Evolutionary conservation across 768 basidiomycete species (phyloP), one percentile per base, ranked within the genome.

Genomic region (Collybia nuda): DNA sequence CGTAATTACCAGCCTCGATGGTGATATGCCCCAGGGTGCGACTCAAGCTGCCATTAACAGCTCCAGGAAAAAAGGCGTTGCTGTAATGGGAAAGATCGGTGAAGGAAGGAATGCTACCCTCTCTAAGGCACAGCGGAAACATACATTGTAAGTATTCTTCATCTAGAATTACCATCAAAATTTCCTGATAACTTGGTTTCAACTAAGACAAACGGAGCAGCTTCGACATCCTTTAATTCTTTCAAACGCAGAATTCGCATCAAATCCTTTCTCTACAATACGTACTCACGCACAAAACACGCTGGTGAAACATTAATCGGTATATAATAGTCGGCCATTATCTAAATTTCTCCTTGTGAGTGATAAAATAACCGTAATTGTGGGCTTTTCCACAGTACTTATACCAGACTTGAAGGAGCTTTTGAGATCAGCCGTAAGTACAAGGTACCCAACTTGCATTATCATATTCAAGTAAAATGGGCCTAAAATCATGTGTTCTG

Each of bases 201-300:
- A 39, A 47, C 51, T 9, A 60, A 92, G 90, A 17, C 72, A 85
- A 64, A 55, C 77, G 54, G 90, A 93, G 63, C 79, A 75, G 47
- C 69, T 87, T 22, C 76, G 90, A 52, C 83, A 86, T 51, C 88
- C 88, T 8, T 68, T 85, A 54, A 83, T 92, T 36, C 72, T 87
- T 24, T 73, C 81, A 18, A 85, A 84, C 58, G 75, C 85, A 5
- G 77, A 80, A 35, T 92, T 84, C 60, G 66, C 80, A 8, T 67
- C 77, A 26, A 86, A 85, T 59, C 90, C 90, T 1, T 92, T 92
- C 62, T 72, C 84, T 58, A 85, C 88, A 1, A 88, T 92, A 57
- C 84, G 88, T 5, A 85, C 78, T 3, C 90, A 93, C 63, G 88
- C 85, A 2, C 77, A 85, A 63, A 92, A 92, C 61, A 90, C 90